phyloP scores from a whole-genome alignment of 129 eudicot genomes.

The Silybum marianum region DNA sequence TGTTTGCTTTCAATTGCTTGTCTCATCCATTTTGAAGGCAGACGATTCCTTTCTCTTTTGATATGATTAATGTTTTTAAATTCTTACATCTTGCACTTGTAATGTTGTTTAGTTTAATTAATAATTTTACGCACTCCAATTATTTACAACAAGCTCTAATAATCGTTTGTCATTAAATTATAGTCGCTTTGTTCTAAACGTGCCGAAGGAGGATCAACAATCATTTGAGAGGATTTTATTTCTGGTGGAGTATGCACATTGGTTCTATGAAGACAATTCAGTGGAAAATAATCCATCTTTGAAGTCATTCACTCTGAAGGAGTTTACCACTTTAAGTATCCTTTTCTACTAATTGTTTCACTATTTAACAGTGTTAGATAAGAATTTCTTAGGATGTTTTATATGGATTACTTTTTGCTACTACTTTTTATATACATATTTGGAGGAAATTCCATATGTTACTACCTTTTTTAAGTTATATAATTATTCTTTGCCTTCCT shows the following conservation, averaged over 20 bases:
- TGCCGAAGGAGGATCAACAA: conserved; percentile 96
- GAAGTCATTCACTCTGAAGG: conserved; percentile 90
- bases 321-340: conserved; percentile 96
- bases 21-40: conserved; percentile 4
- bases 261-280: conserved; percentile 96
- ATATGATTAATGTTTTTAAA: neutral
- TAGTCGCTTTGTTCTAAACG: conserved; percentile 96
- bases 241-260: conserved; percentile 99
- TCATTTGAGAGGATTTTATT: conserved; percentile 96
- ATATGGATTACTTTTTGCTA: neutral
- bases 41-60: neutral
- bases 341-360: conserved; percentile 32
- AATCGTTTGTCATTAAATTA: conserved; percentile 23
- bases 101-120: neutral
- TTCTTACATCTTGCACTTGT: neutral
- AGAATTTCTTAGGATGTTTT: neutral
- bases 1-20: neutral
- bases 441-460: neutral
- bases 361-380: neutral
- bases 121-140: conserved; percentile 3
- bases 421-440: neutral
- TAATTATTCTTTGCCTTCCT: conserved; percentile 42
- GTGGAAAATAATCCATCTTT: conserved; percentile 94
- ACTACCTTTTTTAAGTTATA: neutral
- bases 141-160: conserved; percentile 10